Base-by-base conservation (phyloP, 2,329 filamentous ascomycete genomes). In the Hypoxylon sp. region DNA sequence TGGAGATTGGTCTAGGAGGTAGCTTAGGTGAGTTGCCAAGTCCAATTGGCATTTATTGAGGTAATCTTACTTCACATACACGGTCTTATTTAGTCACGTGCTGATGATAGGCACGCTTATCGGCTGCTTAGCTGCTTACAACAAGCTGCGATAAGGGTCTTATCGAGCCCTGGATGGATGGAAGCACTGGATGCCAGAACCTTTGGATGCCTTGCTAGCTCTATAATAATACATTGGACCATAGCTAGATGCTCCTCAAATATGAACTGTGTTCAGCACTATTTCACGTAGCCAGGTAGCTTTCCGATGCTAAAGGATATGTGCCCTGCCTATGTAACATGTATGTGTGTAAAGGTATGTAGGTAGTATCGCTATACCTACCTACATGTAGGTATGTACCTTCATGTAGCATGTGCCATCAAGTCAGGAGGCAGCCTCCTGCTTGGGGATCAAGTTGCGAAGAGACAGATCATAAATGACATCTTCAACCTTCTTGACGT, bases 401-500 rank as follows among this genome's bases (percentile, higher is more conserved):
- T n/a, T n/a, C n/a, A n/a, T n/a, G n/a, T n/a, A n/a, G n/a, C n/a
- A n/a, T n/a, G n/a, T 32, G n/a, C 12, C 7, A 20, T 16, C 12
- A 28, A 11, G 55, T 65, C 28, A 69, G 2, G 67, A 64, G 57
- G 46, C 55, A n/a, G 46, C 4, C 55, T 73, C 72, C 6, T 61
- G 12, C 70, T 85, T 83, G 45, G 90, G 87, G 50, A 96, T 84
- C 75, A 98, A 78, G 52, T 96, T 95, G 63, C 96, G 87, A 75
- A 99, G 81, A 22, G 92, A 95, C 60, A 99, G 82, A 78, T 99
- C 96, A 76, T 99, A 99, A 52, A 98, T 95, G 11, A 99, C 93
- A 76, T 98, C 96, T 83, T 99, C 96, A 11, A 97, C 93, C 78
- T 97, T 95, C 85, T 98, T 99, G 74, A 99, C 93, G 73, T 91